Conservation (phyloP, 768 basidiomycete species). For the Phaeotremella skinneri region DNA sequence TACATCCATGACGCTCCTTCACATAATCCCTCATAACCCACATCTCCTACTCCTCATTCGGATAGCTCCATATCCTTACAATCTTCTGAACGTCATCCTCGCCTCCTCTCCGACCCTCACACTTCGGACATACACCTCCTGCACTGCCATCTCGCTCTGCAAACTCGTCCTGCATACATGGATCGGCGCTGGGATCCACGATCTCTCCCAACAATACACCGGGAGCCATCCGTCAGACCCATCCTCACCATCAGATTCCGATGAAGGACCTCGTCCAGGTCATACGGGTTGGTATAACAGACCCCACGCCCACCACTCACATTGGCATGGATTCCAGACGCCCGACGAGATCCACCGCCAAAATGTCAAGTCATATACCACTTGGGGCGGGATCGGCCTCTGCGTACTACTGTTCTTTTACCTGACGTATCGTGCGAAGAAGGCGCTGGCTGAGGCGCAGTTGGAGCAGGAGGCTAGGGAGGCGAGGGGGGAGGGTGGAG, state of each 20-base stretch:
- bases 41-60: constrained; percentile 87
- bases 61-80: constrained; percentile 60
- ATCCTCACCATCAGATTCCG: constrained; percentile 10
- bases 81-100: constrained; percentile 91
- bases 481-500: constrained; percentile 7
- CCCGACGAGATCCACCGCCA: constrained; percentile 11
- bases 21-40: constrained; percentile 82
- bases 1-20: constrained; percentile 74
- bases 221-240: constrained; percentile 1
- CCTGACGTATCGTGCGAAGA: constrained; percentile 39
- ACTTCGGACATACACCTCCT: constrained; percentile 58
- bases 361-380: constrained; percentile 28
- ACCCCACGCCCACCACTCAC: constrained; percentile 4
- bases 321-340: not conserved
- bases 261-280: too few species aligned
- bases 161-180: constrained; percentile 89
- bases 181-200: constrained; percentile 59
- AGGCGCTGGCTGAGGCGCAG: constrained; percentile 35
- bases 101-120: constrained; percentile 81
- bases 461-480: constrained; percentile 30
- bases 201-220: constrained; percentile 25
- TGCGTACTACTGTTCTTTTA: constrained; percentile 42
- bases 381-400: constrained; percentile 35
- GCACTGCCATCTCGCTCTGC: constrained; percentile 81
- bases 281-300: too few species aligned